Percentiles rank a stretch among this genome's conserved stretches.
Evolutionary conservation across 169 alveolate species (phyloP).

Genomic region (Perkinsus olseni): DNA sequence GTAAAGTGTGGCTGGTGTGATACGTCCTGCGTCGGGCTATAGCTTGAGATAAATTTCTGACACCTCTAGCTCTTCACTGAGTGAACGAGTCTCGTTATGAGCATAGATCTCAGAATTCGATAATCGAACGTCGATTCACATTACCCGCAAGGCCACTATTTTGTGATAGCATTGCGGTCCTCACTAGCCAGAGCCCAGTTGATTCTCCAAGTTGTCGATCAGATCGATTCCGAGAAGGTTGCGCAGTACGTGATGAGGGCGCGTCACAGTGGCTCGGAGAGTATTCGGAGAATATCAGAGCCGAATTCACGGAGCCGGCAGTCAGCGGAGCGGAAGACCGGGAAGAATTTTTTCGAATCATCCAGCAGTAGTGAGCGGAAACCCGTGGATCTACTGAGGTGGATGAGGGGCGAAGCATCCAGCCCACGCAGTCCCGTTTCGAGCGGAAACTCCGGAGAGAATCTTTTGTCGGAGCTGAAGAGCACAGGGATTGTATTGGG

Average conservation of each 20-base stretch:
- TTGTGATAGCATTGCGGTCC: too few relatives aligned
- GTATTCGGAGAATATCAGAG: background rate
- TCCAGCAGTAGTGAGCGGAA: background rate
- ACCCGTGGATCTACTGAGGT: background rate
- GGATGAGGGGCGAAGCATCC: background rate
- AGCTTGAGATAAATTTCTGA: too few relatives aligned
- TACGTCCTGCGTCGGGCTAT: too few relatives aligned
- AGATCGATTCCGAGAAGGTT: background rate
- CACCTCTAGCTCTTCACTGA: too few relatives aligned
- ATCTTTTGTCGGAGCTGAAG: background rate
- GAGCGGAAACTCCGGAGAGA: background rate
- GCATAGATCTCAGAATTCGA: too few relatives aligned
- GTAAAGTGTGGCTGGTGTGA: background rate
- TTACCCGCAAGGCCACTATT: too few relatives aligned
- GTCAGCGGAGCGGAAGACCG: background rate
- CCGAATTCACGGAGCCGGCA: background rate
- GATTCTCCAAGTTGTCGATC: background rate
- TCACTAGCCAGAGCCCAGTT: too few relatives aligned
- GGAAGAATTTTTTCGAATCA: background rate
- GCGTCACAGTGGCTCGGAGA: background rate
- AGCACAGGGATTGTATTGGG: background rate
- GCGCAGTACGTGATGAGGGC: background rate
- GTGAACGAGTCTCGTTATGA: too few relatives aligned
- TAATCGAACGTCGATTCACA: too few relatives aligned
- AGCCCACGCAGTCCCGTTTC: background rate